Base-by-base conservation (phyloP, 176 grass and related monocot species). In the Triticum urartu region DNA sequence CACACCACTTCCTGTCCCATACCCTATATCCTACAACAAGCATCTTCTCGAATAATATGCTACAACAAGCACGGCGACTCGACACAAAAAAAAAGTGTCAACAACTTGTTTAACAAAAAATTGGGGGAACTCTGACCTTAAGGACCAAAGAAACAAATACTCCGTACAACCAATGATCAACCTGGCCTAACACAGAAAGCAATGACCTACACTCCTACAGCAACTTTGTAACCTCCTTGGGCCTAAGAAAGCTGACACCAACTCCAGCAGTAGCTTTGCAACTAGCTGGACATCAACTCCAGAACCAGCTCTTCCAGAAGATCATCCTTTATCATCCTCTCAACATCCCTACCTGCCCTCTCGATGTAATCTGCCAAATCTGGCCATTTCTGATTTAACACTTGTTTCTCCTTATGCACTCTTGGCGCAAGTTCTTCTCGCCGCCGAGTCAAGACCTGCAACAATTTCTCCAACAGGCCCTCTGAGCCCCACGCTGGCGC, bases 401-500 rank as follows among this genome's bases (percentile, higher is more conserved):
- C 83, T 39, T 85, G 80, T 71, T 56, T 89, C 81, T 91, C 85
- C 39, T 87, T 91, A 54, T 3, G 61, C 30, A 77, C 20, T 24
- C 17, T 69, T 2, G 56, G 32, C 17, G 24, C 81, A 45, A 98
- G 80, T 54, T 86, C 80, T 45, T 87, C 73, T 13, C 73, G 84
- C 64, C 79, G 82, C 65, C 62, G 76, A 83, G 69, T 65, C 81
- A 93, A 36, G 62, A 92, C 67, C 68, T 90, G 80, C 88, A 90
- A 66, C 14, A 92, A 36, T 79, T 92, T 95, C 60, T 98, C 95
- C 75, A 98, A 47, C 0, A 98, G 91, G 33, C 95, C 93, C 36
- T 98, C 91, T 26, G 87, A 86, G 25, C 93, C 91, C 95, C 95
- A 98, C 66, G 93, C 82, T 54, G 93, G 85, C 2, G 87, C 85